phyloP scores from a whole-genome alignment of 1,284 basidiomycete genomes.

The Irpex sp. region DNA sequence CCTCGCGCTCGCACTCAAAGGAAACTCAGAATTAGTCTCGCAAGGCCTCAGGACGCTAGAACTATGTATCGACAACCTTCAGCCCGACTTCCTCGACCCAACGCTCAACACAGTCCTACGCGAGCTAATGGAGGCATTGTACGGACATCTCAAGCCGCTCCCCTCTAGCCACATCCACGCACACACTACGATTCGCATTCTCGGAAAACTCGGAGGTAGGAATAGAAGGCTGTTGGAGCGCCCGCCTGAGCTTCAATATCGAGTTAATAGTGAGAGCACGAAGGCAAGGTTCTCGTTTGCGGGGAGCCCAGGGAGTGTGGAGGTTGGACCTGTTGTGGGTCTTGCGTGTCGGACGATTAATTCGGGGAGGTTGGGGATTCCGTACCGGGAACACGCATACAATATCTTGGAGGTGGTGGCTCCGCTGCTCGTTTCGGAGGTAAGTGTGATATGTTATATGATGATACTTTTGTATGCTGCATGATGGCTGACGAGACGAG shows the following conservation, averaged over 20 bases:
- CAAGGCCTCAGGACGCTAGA: constrained; percentile 97
- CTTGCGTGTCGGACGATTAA: constrained; percentile 69
- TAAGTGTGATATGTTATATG: constrained; percentile 30
- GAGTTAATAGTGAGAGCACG: constrained; percentile 64
- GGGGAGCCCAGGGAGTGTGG: constrained; percentile 65
- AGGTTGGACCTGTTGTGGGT: constrained; percentile 68
- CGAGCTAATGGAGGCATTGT: constrained; percentile 93
- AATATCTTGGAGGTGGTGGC: constrained; percentile 76
- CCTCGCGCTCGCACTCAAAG: constrained; percentile 87
- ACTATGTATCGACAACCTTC: constrained; percentile 99
- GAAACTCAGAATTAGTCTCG: constrained; percentile 86
- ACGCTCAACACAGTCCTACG: constrained; percentile 91
- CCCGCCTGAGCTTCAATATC: constrained; percentile 76
- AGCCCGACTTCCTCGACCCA: constrained; percentile 97
- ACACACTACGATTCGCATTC: constrained; percentile 93
- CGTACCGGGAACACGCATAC: constrained; percentile 76
- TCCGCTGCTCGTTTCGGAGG: constrained; percentile 75
- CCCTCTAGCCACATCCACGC: constrained; percentile 92
- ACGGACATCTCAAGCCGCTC: constrained; percentile 86
- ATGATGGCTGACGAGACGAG: background rate
- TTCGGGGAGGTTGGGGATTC: constrained; percentile 45
- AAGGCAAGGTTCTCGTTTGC: constrained; percentile 75
- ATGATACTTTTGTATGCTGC: background rate
- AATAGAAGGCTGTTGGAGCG: constrained; percentile 88
- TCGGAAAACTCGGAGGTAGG: constrained; percentile 95